Base-by-base conservation (phyloP, 2,329 filamentous ascomycete genomes). In the Penicillium brevicompactum region DNA sequence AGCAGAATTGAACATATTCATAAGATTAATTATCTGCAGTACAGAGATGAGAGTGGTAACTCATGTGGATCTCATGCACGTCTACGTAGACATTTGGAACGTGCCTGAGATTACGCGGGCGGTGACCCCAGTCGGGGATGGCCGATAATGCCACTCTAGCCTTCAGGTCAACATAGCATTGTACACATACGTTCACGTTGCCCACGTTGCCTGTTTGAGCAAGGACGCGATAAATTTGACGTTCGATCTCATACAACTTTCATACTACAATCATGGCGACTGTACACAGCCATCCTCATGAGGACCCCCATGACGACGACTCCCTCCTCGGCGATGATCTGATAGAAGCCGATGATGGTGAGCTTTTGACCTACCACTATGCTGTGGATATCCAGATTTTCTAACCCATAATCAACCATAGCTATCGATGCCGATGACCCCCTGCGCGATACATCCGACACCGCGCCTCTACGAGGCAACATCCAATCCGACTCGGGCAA, bases 381-480 rank as follows among this genome's bases (percentile, higher is more conserved):
- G 5, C 1, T 27, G 24, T 6, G 5, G 34, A 37, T 16, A 13
- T 34, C 31, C 31, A 34, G 8, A 1, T 2, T 11, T 11, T 1
- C 34, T 37, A n/a, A 37, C 13, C 2, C n/a, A n/a, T 9, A 11
- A 37, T 34, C 11, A 18, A 18, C 18, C 18, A n/a, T 89, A 69
- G 91, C 92, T 66, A 87, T 97, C 68, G 92, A 97, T 73, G 91
- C 96, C 68, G 92, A 97, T 70, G 92, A 97, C 76, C 92, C 92
- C 40, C 82, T 94, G 61, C 80, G 82, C 62, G 79, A 76, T 46
- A 82, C 82, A 55, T 87, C 89, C 61, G 88, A 92, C 70, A 87
- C 88, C 65, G 86, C 91, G 48, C 91, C 91, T 52, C 81, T 96
- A 61, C 89, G 89, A 45, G 92, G 92, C 74, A 93, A 90, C 78